phyloP scores from a whole-genome alignment of 73 alveolate species.

The Stentor roeselii region DNA sequence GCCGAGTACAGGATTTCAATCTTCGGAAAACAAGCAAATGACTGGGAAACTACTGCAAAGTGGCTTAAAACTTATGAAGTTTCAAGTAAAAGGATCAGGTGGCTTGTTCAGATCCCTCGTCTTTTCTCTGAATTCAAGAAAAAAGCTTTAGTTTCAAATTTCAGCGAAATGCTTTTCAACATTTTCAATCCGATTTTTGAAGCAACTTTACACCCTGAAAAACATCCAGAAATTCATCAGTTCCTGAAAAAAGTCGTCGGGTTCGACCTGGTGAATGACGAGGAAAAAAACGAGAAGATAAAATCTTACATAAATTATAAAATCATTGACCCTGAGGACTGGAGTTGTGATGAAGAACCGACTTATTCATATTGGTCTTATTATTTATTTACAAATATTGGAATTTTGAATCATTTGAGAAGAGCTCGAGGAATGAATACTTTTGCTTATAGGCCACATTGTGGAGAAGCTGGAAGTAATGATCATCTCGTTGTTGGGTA shows the following conservation, averaged over 20 bases:
- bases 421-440: conserved; percentile 48
- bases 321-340: conserved; percentile 16
- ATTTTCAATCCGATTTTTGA: conserved; percentile 34
- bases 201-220: conserved; percentile 23
- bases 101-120: conserved; percentile 76
- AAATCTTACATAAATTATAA: background rate
- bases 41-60: conserved; percentile 64
- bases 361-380: conserved; percentile 68
- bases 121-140: conserved; percentile 52
- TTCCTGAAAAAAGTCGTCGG: conserved; percentile 34
- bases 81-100: conserved; percentile 48
- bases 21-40: conserved; percentile 55
- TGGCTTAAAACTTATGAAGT: conserved; percentile 54
- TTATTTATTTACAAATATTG: conserved; percentile 59
- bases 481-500: conserved; percentile 68
- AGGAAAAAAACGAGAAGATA: conserved; percentile 25
- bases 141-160: conserved; percentile 46
- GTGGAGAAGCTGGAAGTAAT: conserved; percentile 80
- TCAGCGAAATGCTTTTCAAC: conserved; percentile 67
- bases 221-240: conserved; percentile 8
- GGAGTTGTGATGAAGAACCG: conserved; percentile 59
- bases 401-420: conserved; percentile 53
- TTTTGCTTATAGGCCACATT: conserved; percentile 58
- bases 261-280: conserved; percentile 79
- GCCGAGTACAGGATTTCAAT: conserved; percentile 74